Evolutionary conservation across 371 early-diverging fungal genomes (phyloP), one percentile per base, ranked within the genome.

Genomic region (Circinella umbellata): DNA sequence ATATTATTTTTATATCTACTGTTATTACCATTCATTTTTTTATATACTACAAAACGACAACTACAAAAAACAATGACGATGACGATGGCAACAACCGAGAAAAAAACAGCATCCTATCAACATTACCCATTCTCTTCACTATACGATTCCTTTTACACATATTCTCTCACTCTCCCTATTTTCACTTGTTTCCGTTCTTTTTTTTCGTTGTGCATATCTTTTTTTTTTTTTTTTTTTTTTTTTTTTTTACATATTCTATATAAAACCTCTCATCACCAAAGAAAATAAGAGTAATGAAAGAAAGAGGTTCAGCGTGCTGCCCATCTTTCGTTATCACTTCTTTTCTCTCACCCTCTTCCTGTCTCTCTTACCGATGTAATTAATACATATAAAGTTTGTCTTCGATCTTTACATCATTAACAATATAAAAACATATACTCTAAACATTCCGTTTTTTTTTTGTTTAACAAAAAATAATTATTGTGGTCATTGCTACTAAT

Each of bases 301-400:
- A 59, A 15, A 61, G 68, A 34, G 68, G 68, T 68, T 68, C 68
- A 68, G 68, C 68, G 48, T 68, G 68, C 68, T 68, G 68, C 68
- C 68, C 68, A 61, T 61, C 51, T 68, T 68, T 61, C 38, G 15
- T 47, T 68, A 18, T 67, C 27, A 14, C 46, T 27, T 20, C 38
- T 67, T 20, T 36, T 48, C 39, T 48, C 48, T 46, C 15, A 47
- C 27, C 27, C 42, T 42, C 42, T 42, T 11, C 11, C 42, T 42
- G 2, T 42, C 42, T 42, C 42, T 42, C 42, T 42, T 11, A 11
- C 42, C 27, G 27, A 27, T 27, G 2, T 27, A 27, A 1, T 27
- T 2, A 27, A 27, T 27, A 27, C 27, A 27, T 27, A 1, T 27
- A 27, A 1, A 27, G 27, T 27, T 27, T 27, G 27, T 27, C 27